Base-by-base conservation (phyloP, 2,329 filamentous ascomycete genomes). In the Phialocephala sp. region DNA sequence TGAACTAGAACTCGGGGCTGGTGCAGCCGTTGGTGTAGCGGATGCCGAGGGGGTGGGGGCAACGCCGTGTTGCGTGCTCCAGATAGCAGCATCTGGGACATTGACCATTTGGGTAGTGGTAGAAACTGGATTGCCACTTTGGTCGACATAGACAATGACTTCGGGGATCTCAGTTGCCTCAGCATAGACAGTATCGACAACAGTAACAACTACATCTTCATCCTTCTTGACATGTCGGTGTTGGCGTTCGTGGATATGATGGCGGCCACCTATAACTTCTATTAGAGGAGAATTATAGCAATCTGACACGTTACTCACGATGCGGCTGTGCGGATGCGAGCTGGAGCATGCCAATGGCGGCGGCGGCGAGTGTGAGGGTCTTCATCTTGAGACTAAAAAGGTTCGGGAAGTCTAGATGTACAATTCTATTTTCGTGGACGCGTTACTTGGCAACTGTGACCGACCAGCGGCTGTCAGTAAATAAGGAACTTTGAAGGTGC, bases 131-230 rank as follows among this genome's bases (percentile, higher is more conserved):
- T 82, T 79, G 63, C 87, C 86, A 64, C 83, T 75, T 69, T 84
- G 77, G 72, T 91, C 82, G 55, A 90, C 85, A 76, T 85, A 90
- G 72, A 90, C 82, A 71, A 90, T 81, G 24, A 83, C 81, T 65
- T 84, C 79, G 6, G 81, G 79, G 11, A 80, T 70, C 15, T 69
- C 60, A 14, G 68, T 62, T n/a, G 66, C 66, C 27, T 82, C 78
- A 45, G 80, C 77, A 76, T 69, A 77, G 71, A 66, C 71, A 32
- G 73, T 80, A 74, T 66, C 71, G 74, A 73, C 77, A 71, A 74
- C 77, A 73, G 68, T 78, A 72, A 72, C 76, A 37, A 72, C 62
- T 15, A 69, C 71, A 65, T 67, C 64, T n/a, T 54, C 56, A 36
- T 72, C 70, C 62, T 70, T 74, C 69, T 75, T 73, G 32, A 50